These are phyloP conservation scores for Xylariaceae sp. DNA, from an alignment of 2,329 filamentous ascomycete genomes.

Conservation along the genomic window DNA sequence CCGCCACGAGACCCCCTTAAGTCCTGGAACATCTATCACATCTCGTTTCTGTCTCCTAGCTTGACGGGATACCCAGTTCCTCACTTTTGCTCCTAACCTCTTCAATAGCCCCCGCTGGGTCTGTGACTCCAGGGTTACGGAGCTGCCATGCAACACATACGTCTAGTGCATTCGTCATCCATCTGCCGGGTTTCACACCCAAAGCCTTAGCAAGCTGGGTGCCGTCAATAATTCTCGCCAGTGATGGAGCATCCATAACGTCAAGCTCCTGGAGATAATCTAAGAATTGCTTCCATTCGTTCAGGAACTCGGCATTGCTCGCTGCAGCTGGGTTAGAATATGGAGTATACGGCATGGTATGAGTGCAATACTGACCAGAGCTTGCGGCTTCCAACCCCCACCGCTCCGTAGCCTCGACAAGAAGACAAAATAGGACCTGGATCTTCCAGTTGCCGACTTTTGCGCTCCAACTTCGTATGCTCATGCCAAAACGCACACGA, in stretches of 20 bases:
- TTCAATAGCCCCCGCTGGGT: slow-evolving; percentile 54
- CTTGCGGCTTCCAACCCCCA: slow-evolving; percentile 35
- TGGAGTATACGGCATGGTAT: neutral
- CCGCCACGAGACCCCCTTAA: neutral
- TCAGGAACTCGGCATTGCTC: slow-evolving; percentile 37
- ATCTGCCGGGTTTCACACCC: slow-evolving; percentile 67
- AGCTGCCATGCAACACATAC: slow-evolving; percentile 85
- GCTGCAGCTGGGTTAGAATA: slow-evolving; percentile 19
- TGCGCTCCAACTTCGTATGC: slow-evolving; percentile 65
- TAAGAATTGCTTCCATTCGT: slow-evolving; percentile 50
- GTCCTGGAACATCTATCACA: neutral
- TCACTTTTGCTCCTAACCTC: slow-evolving; percentile 48
- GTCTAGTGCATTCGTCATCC: slow-evolving; percentile 76
- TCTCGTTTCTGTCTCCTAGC: slow-evolving; percentile 1
- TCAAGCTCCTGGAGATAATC: slow-evolving; percentile 51
- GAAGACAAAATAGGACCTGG: slow-evolving; percentile 62
- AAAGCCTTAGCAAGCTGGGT: slow-evolving; percentile 65
- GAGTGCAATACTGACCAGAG: slow-evolving; percentile 34
- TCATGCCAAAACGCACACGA: slow-evolving; percentile 66
- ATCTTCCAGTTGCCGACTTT: slow-evolving; percentile 60
- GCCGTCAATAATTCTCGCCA: slow-evolving; percentile 68
- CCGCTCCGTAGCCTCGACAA: slow-evolving; percentile 54
- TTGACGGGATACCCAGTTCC: slow-evolving; percentile 45
- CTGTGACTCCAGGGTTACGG: slow-evolving; percentile 62
- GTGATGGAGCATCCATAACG: slow-evolving; percentile 51